phyloP scores from a whole-genome alignment of 2,329 filamentous ascomycete genomes.

The Cercospora sesami region DNA sequence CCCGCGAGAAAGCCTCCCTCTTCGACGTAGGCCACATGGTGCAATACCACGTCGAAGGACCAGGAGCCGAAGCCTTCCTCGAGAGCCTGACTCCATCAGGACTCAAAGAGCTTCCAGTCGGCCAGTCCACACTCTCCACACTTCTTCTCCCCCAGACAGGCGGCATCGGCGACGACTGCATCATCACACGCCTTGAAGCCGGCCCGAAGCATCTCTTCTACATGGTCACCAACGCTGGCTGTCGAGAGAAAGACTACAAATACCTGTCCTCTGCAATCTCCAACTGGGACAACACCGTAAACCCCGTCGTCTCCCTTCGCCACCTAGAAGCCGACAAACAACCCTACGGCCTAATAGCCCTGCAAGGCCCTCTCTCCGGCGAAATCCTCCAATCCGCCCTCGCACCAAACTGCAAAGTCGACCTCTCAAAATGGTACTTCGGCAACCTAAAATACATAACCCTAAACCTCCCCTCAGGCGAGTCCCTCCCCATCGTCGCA shows the following conservation, averaged over 20 bases:
- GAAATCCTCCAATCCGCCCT: slow-evolving; percentile 68
- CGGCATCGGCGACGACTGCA: slow-evolving; percentile 91
- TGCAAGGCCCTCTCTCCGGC: slow-evolving; percentile 80
- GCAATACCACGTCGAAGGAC: slow-evolving; percentile 80
- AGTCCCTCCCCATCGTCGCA: slow-evolving; percentile 64
- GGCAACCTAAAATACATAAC: slow-evolving; percentile 69
- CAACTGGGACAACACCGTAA: slow-evolving; percentile 57
- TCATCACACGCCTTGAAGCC: slow-evolving; percentile 76
- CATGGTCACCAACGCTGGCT: slow-evolving; percentile 92
- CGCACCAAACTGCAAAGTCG: slow-evolving; percentile 48
- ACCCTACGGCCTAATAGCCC: slow-evolving; percentile 75
- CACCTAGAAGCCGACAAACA: slow-evolving; percentile 46
- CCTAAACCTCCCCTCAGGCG: slow-evolving; percentile 59
- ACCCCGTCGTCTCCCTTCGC: slow-evolving; percentile 36
- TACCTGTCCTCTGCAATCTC: slow-evolving; percentile 73
- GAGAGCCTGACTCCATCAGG: slow-evolving; percentile 80
- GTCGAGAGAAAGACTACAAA: slow-evolving; percentile 79
- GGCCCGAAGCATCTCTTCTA: slow-evolving; percentile 63
- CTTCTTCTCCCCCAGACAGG: slow-evolving; percentile 77
- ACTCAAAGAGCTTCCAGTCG: slow-evolving; percentile 61
- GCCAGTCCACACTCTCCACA: slow-evolving; percentile 79
- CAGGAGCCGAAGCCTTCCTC: slow-evolving; percentile 77
- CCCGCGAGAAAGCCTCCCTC: slow-evolving; percentile 79
- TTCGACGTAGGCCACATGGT: slow-evolving; percentile 98
- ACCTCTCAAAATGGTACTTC: slow-evolving; percentile 73